These are phyloP conservation scores for Spiromastix sp. DNA, from an alignment of 2,329 filamentous ascomycete species.

Conservation along the genomic window DNA sequence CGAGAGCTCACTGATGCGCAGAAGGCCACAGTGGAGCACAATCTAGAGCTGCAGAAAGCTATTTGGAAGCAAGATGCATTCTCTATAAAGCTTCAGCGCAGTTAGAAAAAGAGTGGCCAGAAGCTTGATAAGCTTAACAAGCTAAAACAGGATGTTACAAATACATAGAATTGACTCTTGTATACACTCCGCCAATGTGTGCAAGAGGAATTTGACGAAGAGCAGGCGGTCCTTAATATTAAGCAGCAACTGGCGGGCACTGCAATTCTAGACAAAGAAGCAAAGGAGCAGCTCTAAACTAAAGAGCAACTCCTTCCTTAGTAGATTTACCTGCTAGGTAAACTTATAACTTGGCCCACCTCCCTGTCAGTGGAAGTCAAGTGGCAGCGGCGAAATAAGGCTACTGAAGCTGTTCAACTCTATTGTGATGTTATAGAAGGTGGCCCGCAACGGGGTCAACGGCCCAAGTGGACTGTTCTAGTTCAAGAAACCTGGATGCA, in stretches of 20 bases:
- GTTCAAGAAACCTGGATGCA: neutral
- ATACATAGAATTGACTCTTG: slow-evolving; percentile 7
- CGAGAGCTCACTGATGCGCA: slow-evolving; percentile 9
- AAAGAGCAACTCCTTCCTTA: slow-evolving; percentile 12
- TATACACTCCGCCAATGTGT: slow-evolving; percentile 9
- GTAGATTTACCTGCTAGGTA: slow-evolving; percentile 16
- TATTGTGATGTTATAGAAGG: slow-evolving; percentile 16
- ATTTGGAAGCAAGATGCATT: neutral
- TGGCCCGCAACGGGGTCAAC: slow-evolving; percentile 6
- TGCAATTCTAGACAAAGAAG: slow-evolving; percentile 7
- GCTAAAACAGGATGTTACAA: slow-evolving; percentile 9
- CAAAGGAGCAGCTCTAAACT: slow-evolving; percentile 5
- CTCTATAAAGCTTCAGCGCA: neutral
- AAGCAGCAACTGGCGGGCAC: slow-evolving; percentile 12
- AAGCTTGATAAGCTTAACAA: slow-evolving; percentile 3
- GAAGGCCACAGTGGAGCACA: slow-evolving; percentile 9
- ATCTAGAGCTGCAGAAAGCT: slow-evolving; percentile 11
- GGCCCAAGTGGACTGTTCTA: neutral
- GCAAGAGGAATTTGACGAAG: slow-evolving; percentile 8
- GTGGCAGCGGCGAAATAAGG: slow-evolving; percentile 13
- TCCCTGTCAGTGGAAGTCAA: slow-evolving; percentile 10
- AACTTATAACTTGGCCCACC: slow-evolving; percentile 13
- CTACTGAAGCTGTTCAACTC: slow-evolving; percentile 10
- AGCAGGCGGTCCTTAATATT: slow-evolving; percentile 13
- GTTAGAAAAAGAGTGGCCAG: neutral